Conservation (phyloP, 805 yeast genomes). For the Ogataea thermomethanolica region DNA sequence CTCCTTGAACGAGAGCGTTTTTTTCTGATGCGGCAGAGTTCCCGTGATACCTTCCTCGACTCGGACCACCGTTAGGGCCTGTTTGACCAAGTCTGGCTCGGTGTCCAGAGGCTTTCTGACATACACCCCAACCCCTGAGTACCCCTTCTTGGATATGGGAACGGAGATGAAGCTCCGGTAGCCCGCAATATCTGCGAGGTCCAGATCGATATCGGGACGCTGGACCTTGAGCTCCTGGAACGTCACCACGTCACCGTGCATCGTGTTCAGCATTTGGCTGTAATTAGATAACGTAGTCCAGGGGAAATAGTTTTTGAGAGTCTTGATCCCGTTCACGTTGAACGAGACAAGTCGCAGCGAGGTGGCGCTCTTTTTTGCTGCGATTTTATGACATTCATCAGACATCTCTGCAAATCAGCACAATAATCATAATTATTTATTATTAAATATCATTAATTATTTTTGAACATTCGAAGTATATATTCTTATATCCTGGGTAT, state of each 20-base stretch:
- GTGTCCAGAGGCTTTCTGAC: constrained; percentile 47
- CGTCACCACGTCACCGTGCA: constrained; percentile 75
- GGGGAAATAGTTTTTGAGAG: constrained; percentile 78
- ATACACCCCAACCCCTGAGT: constrained; percentile 89
- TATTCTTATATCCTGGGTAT: no score
- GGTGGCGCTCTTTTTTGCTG: constrained; percentile 12
- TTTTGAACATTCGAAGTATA: no score
- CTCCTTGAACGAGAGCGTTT: constrained; percentile 27
- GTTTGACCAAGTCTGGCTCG: constrained; percentile 38
- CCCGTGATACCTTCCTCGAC: constrained; percentile 97
- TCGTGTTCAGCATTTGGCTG: constrained; percentile 44
- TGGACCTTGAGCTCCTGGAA: constrained; percentile 83
- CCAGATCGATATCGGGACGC: constrained; percentile 39
- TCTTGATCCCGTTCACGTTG: constrained; percentile 82
- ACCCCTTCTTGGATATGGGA: constrained; percentile 71
- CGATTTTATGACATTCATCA: constrained; percentile 4
- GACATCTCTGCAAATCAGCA: no score
- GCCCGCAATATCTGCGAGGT: constrained; percentile 43
- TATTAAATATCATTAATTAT: no score
- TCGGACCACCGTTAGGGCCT: constrained; percentile 50
- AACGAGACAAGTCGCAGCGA: constrained; percentile 43
- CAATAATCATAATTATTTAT: no score
- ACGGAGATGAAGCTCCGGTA: constrained; percentile 66
- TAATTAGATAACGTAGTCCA: constrained; percentile 57
- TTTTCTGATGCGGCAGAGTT: constrained; percentile 29